phyloP scores from a whole-genome alignment of 352 stramenopile genomes.

The Pilasporangium apinafurcum region DNA sequence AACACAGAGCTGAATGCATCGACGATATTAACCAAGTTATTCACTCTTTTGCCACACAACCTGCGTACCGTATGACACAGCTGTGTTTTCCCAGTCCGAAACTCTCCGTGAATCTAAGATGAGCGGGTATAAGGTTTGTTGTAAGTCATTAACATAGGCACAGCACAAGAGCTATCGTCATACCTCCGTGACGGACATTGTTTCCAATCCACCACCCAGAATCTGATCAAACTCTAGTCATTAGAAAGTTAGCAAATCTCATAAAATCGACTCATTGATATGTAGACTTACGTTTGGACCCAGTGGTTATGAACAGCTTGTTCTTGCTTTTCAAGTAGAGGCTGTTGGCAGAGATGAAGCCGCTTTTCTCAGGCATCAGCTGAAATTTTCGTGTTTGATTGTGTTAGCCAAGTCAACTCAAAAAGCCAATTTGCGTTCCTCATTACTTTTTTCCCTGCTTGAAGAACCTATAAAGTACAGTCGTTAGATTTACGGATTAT shows the following conservation, averaged over 20 bases:
- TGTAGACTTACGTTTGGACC: conserved; percentile 43
- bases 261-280: neutral
- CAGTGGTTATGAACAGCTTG: conserved; percentile 75
- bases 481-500: no score
- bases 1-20: conserved; percentile 44
- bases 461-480: conserved; percentile 33
- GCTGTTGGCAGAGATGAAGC: conserved; percentile 63
- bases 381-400: no score
- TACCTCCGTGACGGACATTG: conserved; percentile 89
- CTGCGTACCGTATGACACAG: conserved; percentile 84
- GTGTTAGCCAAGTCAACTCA: neutral
- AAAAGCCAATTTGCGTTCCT: neutral
- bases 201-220: conserved; percentile 85
- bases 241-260: conserved; percentile 1
- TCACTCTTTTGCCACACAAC: no score
- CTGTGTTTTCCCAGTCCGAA: conserved; percentile 93
- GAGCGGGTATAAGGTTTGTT: neutral
- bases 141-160: neutral
- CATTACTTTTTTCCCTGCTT: conserved; percentile 66
- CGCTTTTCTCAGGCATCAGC: conserved; percentile 67
- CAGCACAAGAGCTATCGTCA: neutral
- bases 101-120: conserved; percentile 85
- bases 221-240: conserved; percentile 76
- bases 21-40: neutral
- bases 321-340: conserved; percentile 65